A percentile compares a stretch with the other conserved stretches of the same genome.
Conservation (phyloP, 2,329 filamentous ascomycete species). For the Aspergillus awamori region DNA sequence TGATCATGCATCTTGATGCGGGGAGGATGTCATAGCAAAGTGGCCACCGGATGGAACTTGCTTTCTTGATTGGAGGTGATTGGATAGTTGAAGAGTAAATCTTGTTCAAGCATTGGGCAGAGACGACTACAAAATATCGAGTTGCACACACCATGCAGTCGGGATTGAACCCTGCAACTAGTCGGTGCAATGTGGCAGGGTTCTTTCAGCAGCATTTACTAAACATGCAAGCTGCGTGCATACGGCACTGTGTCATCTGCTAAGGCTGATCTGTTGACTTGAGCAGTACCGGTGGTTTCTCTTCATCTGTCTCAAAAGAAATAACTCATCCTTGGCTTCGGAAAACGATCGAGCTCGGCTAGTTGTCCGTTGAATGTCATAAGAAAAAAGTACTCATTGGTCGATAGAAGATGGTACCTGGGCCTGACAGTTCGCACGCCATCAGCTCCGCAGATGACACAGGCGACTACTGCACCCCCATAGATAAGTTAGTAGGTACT, state of each 20-base stretch:
- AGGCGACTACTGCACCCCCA: background rate
- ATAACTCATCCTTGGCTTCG: background rate
- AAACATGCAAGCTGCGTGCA: background rate
- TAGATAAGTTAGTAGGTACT: background rate
- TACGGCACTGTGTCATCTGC: background rate
- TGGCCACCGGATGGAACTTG: background rate
- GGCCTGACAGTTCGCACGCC: background rate
- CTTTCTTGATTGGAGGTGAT: background rate
- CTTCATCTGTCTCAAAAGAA: background rate
- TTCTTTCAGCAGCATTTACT: background rate
- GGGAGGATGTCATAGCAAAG: constrained; percentile 2
- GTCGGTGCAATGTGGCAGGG: background rate
- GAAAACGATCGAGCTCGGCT: background rate
- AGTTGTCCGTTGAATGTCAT: background rate
- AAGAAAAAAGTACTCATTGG: no score
- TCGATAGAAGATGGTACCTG: no score
- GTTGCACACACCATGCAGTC: background rate
- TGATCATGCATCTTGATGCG: constrained; percentile 1
- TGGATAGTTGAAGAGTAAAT: background rate
- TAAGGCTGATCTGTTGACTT: background rate
- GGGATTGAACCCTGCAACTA: background rate
- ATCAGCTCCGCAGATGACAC: background rate
- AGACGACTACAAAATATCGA: background rate
- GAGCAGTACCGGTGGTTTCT: background rate
- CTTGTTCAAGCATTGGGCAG: background rate